Percentiles rank a stretch among this genome's conserved stretches.
Evolutionary conservation across 768 basidiomycete genomes (phyloP).

Genomic region (Lactarius evosmus): DNA sequence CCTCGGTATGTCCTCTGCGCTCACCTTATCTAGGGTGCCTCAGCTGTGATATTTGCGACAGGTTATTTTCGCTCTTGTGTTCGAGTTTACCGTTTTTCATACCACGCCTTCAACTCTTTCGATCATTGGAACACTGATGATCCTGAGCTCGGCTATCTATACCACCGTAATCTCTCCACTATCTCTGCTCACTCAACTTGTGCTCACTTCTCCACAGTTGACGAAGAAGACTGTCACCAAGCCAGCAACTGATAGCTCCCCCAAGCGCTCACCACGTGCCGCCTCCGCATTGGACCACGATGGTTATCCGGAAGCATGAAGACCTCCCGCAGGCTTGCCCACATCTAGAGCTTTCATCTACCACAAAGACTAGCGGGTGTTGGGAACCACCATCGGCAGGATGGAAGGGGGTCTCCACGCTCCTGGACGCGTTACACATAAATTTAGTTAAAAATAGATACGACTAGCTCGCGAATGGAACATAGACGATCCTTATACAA

Average conservation of each 20-base stretch:
- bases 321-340: background rate
- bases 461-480: background rate
- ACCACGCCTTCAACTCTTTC: slow-evolving; percentile 57
- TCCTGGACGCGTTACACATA: background rate
- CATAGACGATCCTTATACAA: background rate
- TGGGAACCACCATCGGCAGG: background rate
- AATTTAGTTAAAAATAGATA: background rate
- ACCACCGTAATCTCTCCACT: slow-evolving; percentile 50
- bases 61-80: slow-evolving; percentile 62
- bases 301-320: background rate
- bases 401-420: background rate
- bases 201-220: background rate
- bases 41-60: slow-evolving; percentile 28
- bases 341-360: background rate
- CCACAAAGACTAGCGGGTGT: background rate
- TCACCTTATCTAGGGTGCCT: background rate
- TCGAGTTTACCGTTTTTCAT: slow-evolving; percentile 66
- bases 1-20: slow-evolving; percentile 39
- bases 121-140: slow-evolving; percentile 59
- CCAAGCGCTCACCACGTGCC: background rate
- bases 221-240: slow-evolving; percentile 15
- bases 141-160: slow-evolving; percentile 59
- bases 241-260: slow-evolving; percentile 5
- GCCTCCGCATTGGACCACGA: background rate
- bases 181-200: background rate